Evolutionary conservation across 2,329 filamentous ascomycete genomes (phyloP).

Genomic region (Talaromyces islandicus): DNA sequence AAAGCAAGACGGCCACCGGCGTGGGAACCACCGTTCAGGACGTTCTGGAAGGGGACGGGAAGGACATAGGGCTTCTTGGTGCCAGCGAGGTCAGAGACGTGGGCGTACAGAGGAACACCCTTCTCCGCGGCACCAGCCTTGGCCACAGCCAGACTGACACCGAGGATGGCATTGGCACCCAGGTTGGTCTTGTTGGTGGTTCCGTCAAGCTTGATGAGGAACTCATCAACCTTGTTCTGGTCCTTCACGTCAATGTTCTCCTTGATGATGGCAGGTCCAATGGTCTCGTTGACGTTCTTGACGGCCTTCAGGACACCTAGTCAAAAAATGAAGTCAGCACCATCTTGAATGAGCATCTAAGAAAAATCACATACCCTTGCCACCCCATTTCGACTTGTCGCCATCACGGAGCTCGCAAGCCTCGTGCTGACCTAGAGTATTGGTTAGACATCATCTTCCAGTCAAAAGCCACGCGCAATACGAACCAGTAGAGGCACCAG

Average conservation of each 20-base stretch:
- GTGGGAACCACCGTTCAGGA: constrained; percentile 90
- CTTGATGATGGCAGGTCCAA: constrained; percentile 76
- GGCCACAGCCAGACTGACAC: constrained; percentile 76
- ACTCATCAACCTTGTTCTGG: constrained; percentile 75
- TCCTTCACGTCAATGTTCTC: constrained; percentile 79
- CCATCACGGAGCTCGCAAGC: constrained; percentile 86
- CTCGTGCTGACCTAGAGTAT: constrained; percentile 69
- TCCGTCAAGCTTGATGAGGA: constrained; percentile 79
- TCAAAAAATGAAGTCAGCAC: constrained; percentile 54
- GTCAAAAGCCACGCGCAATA: constrained; percentile 16
- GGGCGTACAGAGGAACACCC: constrained; percentile 78
- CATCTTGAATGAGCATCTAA: not conserved
- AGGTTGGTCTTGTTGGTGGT: constrained; percentile 82
- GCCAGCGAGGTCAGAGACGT: constrained; percentile 79
- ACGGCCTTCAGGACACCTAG: constrained; percentile 70
- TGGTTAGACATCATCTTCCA: constrained; percentile 15
- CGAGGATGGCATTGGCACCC: constrained; percentile 82
- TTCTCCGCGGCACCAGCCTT: constrained; percentile 89
- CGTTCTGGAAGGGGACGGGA: constrained; percentile 89
- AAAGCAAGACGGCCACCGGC: constrained; percentile 92
- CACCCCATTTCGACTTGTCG: constrained; percentile 78
- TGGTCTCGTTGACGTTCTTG: constrained; percentile 74
- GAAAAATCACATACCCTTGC: constrained; percentile 58
- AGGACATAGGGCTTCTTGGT: constrained; percentile 91
- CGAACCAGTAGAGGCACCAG: constrained; percentile 88